Evolutionary conservation across 768 basidiomycete species (phyloP), one percentile per base, ranked within the genome.

Genomic region (Phylloporus rhodoxanthus): DNA sequence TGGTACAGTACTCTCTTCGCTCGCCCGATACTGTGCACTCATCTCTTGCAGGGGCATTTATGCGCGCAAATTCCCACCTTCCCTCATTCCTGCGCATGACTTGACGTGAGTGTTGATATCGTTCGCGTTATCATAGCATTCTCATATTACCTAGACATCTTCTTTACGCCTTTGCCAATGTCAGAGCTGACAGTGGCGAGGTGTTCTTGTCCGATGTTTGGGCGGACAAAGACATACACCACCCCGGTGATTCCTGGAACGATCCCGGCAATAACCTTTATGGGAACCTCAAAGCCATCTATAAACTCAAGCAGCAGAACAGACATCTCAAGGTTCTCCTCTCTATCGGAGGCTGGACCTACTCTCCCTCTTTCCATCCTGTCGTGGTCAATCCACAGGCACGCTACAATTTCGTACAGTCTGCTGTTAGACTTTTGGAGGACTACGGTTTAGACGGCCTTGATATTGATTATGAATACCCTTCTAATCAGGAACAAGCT

Each of bases 171-270:
- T 98, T 98, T 58, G 96, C 91, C 17, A 90, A 98, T 57, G 68
- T 98, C 58, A 82, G 78, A 57, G 70, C 84, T 17, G 89, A 91
- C 51, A 77, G 84, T 1, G 95, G 95, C 34, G 89, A 91, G 61
- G 94, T 97, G 17, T 70, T 80, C 60, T 69, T 98, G 46, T 94
- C 91, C 32, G 96, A 99, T 59, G 66, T 75, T 2, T 98, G 95
- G 95, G 85, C 93, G 0, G 96, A 99, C 73, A 81, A 94, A 61
- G 91, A 98, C 64, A 98, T 98, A 40, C 96, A 98, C 65, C 94
- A 95, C 65, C 84, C 87, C 0, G 89, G 86, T 8, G 96, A 99
- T 68, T 87, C 85, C 4, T 99, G 96, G 96, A 87, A 93, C 57
- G 95, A 98, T 46, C 65, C 64, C 23, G 93, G 92, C 38, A 84